Base-by-base conservation (phyloP, 768 basidiomycete species). In the Hemileccinum impolitum region DNA sequence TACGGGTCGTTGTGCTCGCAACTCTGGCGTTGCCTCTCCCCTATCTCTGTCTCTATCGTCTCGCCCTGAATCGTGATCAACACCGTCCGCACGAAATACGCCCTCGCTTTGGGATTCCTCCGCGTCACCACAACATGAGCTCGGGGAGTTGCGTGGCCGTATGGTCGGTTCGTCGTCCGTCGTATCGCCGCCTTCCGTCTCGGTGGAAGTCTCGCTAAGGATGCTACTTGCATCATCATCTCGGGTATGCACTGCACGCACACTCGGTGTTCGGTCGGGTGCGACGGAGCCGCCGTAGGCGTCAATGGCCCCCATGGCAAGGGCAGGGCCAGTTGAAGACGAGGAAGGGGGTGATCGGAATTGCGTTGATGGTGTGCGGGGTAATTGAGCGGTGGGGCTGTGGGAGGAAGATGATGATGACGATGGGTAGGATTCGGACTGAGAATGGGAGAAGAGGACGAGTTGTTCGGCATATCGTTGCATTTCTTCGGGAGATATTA, bases 391-490 rank as follows among this genome's bases (percentile, higher is more conserved):
- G 17, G 55, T 19, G 36, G 62, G 54, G 28, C 43, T 59, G 11
- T 53, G 58, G 5, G 66, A 55, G 48, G 58, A 57, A 5, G 70
- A 57, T 12, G 55, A 55, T 1, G 64, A 51, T 0, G 64, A 52
- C 1, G 54, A 41, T 10, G n/a, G n/a, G n/a, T n/a, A n/a, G n/a
- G 72, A 61, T 45, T 71, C 71, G 0, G 82, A 78, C 28, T 53
- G 65, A 26, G 75, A 65, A 45, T 74, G 72, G 6, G 84, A 82
- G 59, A 87, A 92, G 31, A 82, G 67, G 45, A 95, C 76, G 45
- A 99, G 80, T 56, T 94, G 87, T 59, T 94, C 90, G 2, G 93
- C 93, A 67, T 97, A 99, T 45, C 82, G 80, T 67, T 96, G 92
- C 88, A 98, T 93, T 69, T 98, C 95, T 15, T 87, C 82, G 9